Conservation (phyloP, 2,329 filamentous ascomycete genomes). For the Capronia americana region DNA sequence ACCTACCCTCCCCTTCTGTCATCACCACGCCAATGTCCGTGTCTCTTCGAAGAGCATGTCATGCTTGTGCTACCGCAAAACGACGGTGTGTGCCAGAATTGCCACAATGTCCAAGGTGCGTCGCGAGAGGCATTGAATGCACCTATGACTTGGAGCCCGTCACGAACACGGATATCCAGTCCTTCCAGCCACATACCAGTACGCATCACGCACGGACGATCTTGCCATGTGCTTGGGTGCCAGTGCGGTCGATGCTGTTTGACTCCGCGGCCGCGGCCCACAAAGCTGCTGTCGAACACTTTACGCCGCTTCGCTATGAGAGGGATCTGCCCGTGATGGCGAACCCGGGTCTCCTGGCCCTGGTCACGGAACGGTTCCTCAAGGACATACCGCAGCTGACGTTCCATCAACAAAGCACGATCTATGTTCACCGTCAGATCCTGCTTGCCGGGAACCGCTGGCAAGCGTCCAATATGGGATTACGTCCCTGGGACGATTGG, state of each 20-base stretch:
- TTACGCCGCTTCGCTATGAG: conserved; percentile 15
- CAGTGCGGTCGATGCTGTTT: conserved; percentile 25
- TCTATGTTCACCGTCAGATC: conserved; percentile 31
- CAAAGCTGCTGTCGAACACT: conserved; percentile 26
- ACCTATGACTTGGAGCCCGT: conserved; percentile 48
- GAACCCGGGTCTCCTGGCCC: conserved; percentile 17
- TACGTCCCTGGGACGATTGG: background rate
- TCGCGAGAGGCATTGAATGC: conserved; percentile 56
- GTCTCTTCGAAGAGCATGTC: conserved; percentile 60
- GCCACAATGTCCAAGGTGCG: conserved; percentile 62
- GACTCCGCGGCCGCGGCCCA: conserved; percentile 32
- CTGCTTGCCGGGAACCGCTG: conserved; percentile 7
- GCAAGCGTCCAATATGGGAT: no score
- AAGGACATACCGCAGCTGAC: conserved; percentile 26
- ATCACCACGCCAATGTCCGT: conserved; percentile 17
- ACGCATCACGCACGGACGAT: background rate
- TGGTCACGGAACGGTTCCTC: conserved; percentile 25
- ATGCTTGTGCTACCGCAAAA: conserved; percentile 63
- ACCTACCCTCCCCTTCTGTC: background rate
- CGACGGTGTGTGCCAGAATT: conserved; percentile 61
- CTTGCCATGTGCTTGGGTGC: conserved; percentile 19
- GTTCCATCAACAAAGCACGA: conserved; percentile 29
- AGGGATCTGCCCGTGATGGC: conserved; percentile 18
- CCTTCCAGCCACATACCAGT: background rate
- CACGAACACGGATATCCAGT: conserved; percentile 6